Evolutionary conservation across 176 grass and related monocot species (phyloP), one percentile per base, ranked within the genome.

Genomic region (Pontederia paniculata): DNA sequence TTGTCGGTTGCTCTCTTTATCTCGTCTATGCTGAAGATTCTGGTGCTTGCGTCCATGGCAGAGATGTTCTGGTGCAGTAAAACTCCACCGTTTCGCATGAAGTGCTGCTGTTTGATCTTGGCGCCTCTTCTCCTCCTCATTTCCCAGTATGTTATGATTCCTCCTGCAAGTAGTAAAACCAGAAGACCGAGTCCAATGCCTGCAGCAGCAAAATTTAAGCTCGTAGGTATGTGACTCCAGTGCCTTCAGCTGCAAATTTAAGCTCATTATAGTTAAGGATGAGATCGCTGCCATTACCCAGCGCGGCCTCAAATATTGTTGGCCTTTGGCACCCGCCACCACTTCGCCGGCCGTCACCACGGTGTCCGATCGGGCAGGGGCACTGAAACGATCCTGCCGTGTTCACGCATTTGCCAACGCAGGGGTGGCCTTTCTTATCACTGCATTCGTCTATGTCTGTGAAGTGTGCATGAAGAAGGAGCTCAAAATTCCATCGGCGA

Each of bases 51-150:
- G 37, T 59, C 51, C 45, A 65, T 68, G 10, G 60, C 57, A 48
- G 16, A 56, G 50, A 82, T 63, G 45, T 70, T 37, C 20, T 76
- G 60, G 13, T 43, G 73, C 52, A 82, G 44, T 13, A 82, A 14
- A 25, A 64, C 55, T 1, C 79, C 79, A 10, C 79, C 79, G 48
- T 82, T 82, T 51, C 76, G 79, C 51, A 69, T n/a, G 55, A 82
- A 82, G 21, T 70, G 56, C 50, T 54, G 61, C 1, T 52, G 69
- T 53, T 69, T 76, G n/a, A 76, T 46, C 37, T 67, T 76, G 15
- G 28, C 25, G 22, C 51, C 47, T 17, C 62, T 67, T 54, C 67
- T 60, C 23, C 60, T 76, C 69, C 72, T 57, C 20, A 62, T n/a
- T 20, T 50, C 42, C 41, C 65, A 67, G 52, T 46, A 50, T 12